Percentiles rank a stretch among this genome's conserved stretches.
Conservation (phyloP, 495 filamentous ascomycete genomes). For the Viridothelium virens region DNA sequence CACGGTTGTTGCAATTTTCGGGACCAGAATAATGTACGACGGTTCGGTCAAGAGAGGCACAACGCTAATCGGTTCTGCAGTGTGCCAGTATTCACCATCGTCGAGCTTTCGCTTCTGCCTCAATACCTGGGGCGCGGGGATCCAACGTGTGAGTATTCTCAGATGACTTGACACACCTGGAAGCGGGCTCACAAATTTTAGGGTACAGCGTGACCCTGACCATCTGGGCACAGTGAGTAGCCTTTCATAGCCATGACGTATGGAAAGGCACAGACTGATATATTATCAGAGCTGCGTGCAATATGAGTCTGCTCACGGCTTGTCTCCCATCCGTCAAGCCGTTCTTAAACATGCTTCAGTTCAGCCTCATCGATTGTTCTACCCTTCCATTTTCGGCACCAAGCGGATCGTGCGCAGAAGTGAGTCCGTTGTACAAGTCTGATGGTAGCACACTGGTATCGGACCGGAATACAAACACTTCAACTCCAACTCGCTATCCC, state of each 20-base stretch:
- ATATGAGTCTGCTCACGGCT: not conserved
- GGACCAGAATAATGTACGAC: not conserved
- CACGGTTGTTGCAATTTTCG: not conserved
- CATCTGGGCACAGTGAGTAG: not conserved
- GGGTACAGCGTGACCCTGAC: not conserved
- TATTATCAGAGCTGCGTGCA: not conserved
- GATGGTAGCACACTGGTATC: too few species aligned
- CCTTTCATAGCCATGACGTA: too few species aligned
- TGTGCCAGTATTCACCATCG: not conserved
- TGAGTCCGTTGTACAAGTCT: too few species aligned
- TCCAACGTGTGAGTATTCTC: not conserved
- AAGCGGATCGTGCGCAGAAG: not conserved
- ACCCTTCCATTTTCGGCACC: not conserved
- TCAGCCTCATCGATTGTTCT: slow-evolving; percentile 4
- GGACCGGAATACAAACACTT: too few species aligned
- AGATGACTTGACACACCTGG: too few species aligned
- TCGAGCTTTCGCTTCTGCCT: not conserved
- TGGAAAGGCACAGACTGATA: too few species aligned
- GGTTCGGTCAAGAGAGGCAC: too few species aligned
- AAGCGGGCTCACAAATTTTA: not conserved
- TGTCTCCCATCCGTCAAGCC: not conserved
- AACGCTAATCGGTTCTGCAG: too few species aligned
- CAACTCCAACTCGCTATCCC: too few species aligned
- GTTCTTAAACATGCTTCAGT: not conserved
- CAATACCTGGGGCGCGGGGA: not conserved